Base-by-base conservation (phyloP, 164 flowering plant species). In the Echeveria elegans region DNA sequence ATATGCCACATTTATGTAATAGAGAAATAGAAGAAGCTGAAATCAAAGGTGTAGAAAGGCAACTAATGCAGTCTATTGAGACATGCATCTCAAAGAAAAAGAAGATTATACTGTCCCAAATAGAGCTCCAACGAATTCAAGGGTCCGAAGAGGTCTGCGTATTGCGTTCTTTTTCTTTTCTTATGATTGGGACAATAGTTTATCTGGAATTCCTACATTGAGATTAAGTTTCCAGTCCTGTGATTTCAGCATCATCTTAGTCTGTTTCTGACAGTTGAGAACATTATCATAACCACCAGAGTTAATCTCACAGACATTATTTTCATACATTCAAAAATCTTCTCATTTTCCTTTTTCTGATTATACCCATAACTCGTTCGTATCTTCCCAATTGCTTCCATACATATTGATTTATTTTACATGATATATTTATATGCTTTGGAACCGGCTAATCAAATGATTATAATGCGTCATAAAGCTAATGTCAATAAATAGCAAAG, bases 11-110 rank as follows among this genome's bases (percentile, higher is more conserved):
- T 52, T 21, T 66, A n/a, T 19, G 0, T 62, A 73, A 43, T 56
- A 91, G 99, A 78, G 99, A 91, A 76, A 94, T 91, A 71, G 99
- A 88, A 67, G 97, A 89, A 81, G 60, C 88, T 37, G 97, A 89
- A 65, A 84, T 94, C 72, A 91, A 86, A 81, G 84, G 83, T 38
- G 74, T 91, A 82, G 97, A 94, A 75, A 85, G 97, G 73, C 99
- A 91, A 65, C 75, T 94, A 32, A 88, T 94, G 93, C 99, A 94
- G 69, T 89, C 97, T 28, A 83, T 94, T 59, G 99, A 94, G 77
- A 88, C 88, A 68, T 87, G 95, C 66, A 77, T 88, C 38, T 65
- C 83, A 52, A 94, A 94, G 92, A 91, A 94, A 74, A 94, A 94
- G 92, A 91, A 82, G 75, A 91, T 94, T 58, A 82, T 91, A 66